These are phyloP conservation scores for Eucalyptus victrix DNA, from an alignment of 345 rosid species.

Conservation along the genomic window DNA sequence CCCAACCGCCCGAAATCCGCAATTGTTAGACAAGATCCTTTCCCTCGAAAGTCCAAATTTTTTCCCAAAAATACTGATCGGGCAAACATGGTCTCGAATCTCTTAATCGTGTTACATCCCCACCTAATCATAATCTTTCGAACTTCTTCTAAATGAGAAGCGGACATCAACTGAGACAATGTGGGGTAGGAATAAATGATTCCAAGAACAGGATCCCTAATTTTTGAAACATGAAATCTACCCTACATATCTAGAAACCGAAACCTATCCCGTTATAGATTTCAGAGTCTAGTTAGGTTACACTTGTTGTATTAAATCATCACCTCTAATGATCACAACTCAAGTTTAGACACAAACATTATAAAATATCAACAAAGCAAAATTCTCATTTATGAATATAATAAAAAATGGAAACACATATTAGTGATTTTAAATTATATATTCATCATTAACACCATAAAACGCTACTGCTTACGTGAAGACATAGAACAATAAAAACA, in stretches of 20 bases:
- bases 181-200: background rate
- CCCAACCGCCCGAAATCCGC: background rate
- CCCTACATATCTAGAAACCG: accelerated
- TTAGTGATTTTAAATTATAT: no score
- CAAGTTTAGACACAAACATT: background rate
- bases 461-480: accelerated
- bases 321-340: background rate
- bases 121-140: background rate
- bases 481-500: no score
- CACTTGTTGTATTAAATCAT: no score
- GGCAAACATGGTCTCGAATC: background rate
- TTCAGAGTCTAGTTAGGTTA: accelerated
- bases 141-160: background rate
- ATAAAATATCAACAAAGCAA: no score
- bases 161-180: background rate
- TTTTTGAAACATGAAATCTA: no score
- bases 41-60: background rate
- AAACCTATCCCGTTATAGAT: accelerated
- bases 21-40: background rate
- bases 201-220: accelerated
- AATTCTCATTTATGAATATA: accelerated
- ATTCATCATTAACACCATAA: accelerated
- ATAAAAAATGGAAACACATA: accelerated
- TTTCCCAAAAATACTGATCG: background rate
- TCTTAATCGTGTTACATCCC: background rate